A percentile compares a stretch with the other conserved stretches of the same genome.
Conservation (phyloP, 2,329 filamentous ascomycete genomes). For the Nannizzia gypsea region DNA sequence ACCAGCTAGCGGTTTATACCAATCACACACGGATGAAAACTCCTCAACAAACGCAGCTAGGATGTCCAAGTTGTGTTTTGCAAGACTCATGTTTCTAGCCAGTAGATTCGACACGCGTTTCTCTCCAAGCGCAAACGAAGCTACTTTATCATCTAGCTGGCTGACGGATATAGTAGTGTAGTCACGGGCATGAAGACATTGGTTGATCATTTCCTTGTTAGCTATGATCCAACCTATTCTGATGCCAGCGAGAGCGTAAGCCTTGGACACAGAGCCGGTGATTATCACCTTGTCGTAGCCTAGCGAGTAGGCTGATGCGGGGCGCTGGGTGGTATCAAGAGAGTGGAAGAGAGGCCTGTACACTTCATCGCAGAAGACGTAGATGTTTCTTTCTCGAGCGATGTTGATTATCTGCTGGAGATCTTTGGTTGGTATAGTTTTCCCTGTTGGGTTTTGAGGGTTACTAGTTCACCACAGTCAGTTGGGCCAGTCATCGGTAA, state of each 20-base stretch:
- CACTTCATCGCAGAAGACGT: constrained; percentile 66
- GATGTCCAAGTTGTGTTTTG: constrained; percentile 53
- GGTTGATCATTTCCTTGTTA: constrained; percentile 49
- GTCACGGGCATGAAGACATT: constrained; percentile 55
- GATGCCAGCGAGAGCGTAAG: constrained; percentile 70
- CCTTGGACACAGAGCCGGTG: constrained; percentile 75
- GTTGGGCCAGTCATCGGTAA: constrained; percentile 37
- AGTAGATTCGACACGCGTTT: constrained; percentile 53
- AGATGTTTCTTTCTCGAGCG: constrained; percentile 51
- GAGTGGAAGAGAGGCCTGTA: constrained; percentile 74
- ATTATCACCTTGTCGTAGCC: constrained; percentile 59
- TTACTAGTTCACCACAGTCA: constrained; percentile 44
- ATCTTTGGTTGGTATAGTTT: constrained; percentile 51
- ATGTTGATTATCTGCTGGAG: constrained; percentile 53
- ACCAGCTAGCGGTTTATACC: constrained; percentile 63
- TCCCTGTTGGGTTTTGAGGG: constrained; percentile 72
- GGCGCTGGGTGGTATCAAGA: constrained; percentile 35
- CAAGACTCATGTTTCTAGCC: constrained; percentile 52
- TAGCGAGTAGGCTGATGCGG: constrained; percentile 57
- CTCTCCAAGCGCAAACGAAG: constrained; percentile 58
- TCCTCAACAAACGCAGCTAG: constrained; percentile 57
- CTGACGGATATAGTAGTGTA: constrained; percentile 82
- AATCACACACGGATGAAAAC: constrained; percentile 52
- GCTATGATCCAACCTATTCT: constrained; percentile 73
- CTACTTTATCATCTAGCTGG: constrained; percentile 66